Base-by-base conservation (phyloP, 805 yeast species). In the Sugiyamaella smithiae region DNA sequence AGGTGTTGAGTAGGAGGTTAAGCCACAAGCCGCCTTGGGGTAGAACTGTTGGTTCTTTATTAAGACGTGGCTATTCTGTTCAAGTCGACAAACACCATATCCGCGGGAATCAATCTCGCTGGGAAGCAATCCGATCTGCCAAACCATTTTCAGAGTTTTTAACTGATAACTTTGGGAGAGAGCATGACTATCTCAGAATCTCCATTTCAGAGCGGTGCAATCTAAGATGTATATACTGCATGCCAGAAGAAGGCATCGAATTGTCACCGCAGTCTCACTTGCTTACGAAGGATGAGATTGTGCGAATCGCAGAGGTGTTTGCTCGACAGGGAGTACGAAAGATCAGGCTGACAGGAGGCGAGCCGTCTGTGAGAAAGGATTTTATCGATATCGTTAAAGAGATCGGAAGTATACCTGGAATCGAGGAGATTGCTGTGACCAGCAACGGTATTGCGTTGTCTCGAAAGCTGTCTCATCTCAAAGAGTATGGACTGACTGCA, bases 221-320 rank as follows among this genome's bases (percentile, higher is more conserved):
- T 53, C 57, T 76, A 17, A 53, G 75, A 7, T 64, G 68, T 37
- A 61, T 69, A 14, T 77, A 77, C 55, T 77, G 81, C 53, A 77
- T 77, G 82, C 82, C 82, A 0, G 79, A 75, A 48, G 78, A 77
- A 45, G 82, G 82, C 4, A 70, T 77, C 2, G 73, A 70, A n/a
- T 57, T 77, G 22, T 69, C 76, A 19, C 77, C 78, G 5, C 57
- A 63, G 2, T 68, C 67, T 2, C 55, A 70, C 8, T 60, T 76
- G 14, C 56, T 77, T 37, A 64, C 74, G 5, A 67, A 73, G 0
- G 68, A 66, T 29, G 81, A 77, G 55, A 76, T 77, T 37, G 55
- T 73, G 7, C 53, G 64, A 28, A 52, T 77, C 4, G 76, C 80
- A 1, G 33, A 55, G 32, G 54, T 75, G 2, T 77, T 77, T 62